A percentile compares a stretch with the other conserved stretches of the same genome.
Conservation (phyloP, 2,329 filamentous ascomycete species). For the Stachybotrys chartarum region DNA sequence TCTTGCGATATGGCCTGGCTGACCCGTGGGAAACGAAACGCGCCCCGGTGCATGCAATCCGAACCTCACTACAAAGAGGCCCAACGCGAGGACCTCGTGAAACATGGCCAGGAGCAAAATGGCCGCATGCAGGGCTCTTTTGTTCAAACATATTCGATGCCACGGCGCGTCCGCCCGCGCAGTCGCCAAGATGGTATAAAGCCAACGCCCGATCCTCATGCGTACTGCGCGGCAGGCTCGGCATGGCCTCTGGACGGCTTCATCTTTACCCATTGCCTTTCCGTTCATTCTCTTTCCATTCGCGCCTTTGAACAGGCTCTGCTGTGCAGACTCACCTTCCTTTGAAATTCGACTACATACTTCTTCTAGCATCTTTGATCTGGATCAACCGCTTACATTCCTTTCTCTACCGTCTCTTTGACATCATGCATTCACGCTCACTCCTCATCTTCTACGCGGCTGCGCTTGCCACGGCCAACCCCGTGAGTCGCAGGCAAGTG, state of each 20-base stretch:
- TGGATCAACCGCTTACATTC: neutral
- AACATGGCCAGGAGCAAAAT: neutral
- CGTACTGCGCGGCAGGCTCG: neutral
- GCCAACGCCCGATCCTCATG: no score
- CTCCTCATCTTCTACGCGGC: conserved; percentile 1
- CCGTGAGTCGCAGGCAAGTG: conserved; percentile 16
- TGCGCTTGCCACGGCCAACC: neutral
- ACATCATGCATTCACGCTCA: neutral
- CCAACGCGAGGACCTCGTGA: neutral
- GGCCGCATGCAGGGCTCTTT: neutral
- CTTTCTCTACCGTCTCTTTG: neutral
- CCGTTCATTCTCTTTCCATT: conserved; percentile 4
- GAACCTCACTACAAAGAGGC: neutral
- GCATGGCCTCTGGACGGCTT: conserved; percentile 6
- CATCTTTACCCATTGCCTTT: neutral
- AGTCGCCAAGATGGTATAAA: no score
- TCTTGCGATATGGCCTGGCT: neutral
- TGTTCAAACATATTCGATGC: neutral
- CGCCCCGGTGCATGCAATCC: neutral
- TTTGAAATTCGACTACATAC: neutral
- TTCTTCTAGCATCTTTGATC: neutral
- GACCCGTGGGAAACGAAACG: neutral
- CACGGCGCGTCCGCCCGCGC: neutral
- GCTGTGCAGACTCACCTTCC: conserved; percentile 10
- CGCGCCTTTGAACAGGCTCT: conserved; percentile 10